Conservation (phyloP, 192 early-diverging fungal species). For the Umbelopsis vinacea region DNA sequence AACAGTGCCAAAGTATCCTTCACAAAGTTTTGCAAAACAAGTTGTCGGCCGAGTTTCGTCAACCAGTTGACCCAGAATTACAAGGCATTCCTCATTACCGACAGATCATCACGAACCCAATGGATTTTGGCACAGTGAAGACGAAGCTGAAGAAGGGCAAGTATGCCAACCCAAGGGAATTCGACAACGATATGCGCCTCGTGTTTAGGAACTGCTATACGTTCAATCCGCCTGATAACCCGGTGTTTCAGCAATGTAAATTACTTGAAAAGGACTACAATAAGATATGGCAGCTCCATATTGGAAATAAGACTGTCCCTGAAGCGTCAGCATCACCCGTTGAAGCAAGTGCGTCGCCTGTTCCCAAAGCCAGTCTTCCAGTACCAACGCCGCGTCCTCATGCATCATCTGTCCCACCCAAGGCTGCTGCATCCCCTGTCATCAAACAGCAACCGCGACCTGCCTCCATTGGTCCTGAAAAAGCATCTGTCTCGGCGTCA, state of each 20-base stretch:
- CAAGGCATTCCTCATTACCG: slow-evolving; percentile 71
- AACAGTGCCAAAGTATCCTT: slow-evolving; percentile 32
- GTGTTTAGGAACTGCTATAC: slow-evolving; percentile 68
- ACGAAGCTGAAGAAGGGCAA: slow-evolving; percentile 41
- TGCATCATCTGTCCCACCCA: slow-evolving; percentile 20
- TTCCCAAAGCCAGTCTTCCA: slow-evolving; percentile 21
- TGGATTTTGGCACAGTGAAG: slow-evolving; percentile 68
- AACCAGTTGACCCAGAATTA: slow-evolving; percentile 61
- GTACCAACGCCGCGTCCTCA: slow-evolving; percentile 27
- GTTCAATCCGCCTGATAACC: slow-evolving; percentile 75
- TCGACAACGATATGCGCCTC: slow-evolving; percentile 57
- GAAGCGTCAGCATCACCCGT: slow-evolving; percentile 22
- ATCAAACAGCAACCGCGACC: slow-evolving; percentile 3
- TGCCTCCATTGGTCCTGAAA: slow-evolving; percentile 2
- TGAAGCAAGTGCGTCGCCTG: slow-evolving; percentile 20
- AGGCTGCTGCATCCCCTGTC: background rate
- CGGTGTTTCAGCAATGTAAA: slow-evolving; percentile 67
- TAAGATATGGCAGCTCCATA: slow-evolving; percentile 45
- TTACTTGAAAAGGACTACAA: slow-evolving; percentile 59
- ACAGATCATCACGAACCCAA: slow-evolving; percentile 66
- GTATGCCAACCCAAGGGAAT: slow-evolving; percentile 44
- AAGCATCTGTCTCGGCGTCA: background rate
- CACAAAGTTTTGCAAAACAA: slow-evolving; percentile 49
- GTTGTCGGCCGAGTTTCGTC: slow-evolving; percentile 59
- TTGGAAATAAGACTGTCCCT: slow-evolving; percentile 38